These are phyloP conservation scores for Dictyophora rubrovolvata DNA, from an alignment of 768 basidiomycete species.

Conservation along the genomic window DNA sequence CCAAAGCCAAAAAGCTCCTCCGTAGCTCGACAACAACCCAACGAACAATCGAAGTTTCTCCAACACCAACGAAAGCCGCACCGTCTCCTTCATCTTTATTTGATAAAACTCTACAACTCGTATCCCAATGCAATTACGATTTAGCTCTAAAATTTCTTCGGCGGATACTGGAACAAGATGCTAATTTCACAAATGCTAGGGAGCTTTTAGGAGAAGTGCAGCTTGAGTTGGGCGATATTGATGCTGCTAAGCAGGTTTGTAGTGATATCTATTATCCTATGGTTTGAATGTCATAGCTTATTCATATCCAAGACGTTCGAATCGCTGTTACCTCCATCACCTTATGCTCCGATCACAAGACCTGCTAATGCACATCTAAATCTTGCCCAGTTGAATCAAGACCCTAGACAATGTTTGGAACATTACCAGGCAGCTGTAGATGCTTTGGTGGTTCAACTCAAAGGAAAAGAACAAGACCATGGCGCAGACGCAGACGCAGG, in stretches of 20 bases:
- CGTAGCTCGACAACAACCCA: neutral
- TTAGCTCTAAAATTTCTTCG: conserved; percentile 65
- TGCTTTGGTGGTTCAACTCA: conserved; percentile 54
- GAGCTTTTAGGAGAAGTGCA: conserved; percentile 75
- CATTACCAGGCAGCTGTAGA: conserved; percentile 79
- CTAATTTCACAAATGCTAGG: conserved; percentile 53
- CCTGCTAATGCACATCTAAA: conserved; percentile 77
- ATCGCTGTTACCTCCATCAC: conserved; percentile 49
- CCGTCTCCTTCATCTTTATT: conserved; percentile 48
- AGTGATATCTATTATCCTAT: neutral
- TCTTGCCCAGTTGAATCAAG: conserved; percentile 78
- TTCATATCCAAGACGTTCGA: conserved; percentile 42
- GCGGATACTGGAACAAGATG: conserved; percentile 56
- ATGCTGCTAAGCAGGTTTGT: conserved; percentile 58
- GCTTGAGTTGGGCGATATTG: conserved; percentile 70
- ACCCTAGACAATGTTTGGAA: conserved; percentile 60
- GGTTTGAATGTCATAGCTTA: neutral
- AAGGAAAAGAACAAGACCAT: conserved; percentile 53
- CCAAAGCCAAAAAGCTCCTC: conserved; percentile 6
- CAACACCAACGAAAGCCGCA: conserved; percentile 17
- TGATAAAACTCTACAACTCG: conserved; percentile 70
- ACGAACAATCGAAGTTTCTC: neutral
- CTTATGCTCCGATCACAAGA: conserved; percentile 47
- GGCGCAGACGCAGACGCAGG: conserved; percentile 20
- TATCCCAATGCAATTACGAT: conserved; percentile 77